Conservation (phyloP, 495 filamentous ascomycete species). For the Trichocladium antarcticum region DNA sequence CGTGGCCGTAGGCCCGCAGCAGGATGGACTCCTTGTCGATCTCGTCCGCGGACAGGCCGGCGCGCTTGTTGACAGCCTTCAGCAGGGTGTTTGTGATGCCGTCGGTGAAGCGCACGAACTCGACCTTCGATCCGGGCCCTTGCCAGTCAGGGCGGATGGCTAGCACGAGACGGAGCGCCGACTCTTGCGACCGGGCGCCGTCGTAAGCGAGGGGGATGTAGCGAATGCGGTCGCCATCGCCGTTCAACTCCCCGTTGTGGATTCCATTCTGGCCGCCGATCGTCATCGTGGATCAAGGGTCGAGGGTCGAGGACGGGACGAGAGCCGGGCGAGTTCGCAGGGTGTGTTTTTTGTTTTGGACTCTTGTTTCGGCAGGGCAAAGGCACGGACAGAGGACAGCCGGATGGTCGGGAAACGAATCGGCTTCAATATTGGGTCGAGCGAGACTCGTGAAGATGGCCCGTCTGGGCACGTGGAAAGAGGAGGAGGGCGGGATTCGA, state of each 20-base stretch:
- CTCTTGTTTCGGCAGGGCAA: no score
- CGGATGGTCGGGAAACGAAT: no score
- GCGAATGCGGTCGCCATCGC: constrained; percentile 28
- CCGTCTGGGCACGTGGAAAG: neutral
- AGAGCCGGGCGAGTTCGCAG: neutral
- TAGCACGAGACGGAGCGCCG: constrained; percentile 67
- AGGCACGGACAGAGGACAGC: no score
- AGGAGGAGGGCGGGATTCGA: neutral
- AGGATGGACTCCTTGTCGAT: constrained; percentile 81
- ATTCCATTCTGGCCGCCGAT: constrained; percentile 18
- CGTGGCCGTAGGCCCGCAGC: constrained; percentile 86
- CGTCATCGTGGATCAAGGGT: constrained; percentile 15
- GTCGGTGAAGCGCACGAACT: constrained; percentile 86
- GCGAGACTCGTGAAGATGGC: no score
- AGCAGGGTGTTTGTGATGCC: constrained; percentile 94
- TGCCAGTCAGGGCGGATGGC: constrained; percentile 78
- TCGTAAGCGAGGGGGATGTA: constrained; percentile 67
- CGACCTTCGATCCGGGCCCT: constrained; percentile 59
- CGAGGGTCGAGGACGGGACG: neutral
- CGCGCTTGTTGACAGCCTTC: constrained; percentile 74
- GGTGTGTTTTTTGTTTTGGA: no score
- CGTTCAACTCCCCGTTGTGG: constrained; percentile 17
- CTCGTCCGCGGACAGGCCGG: constrained; percentile 64
- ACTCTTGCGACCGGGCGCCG: constrained; percentile 59
- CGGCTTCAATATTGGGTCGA: neutral